Evolutionary conservation across 441 rosid species (phyloP), one percentile per base, ranked within the genome.

Genomic region (Geranium incanum): DNA sequence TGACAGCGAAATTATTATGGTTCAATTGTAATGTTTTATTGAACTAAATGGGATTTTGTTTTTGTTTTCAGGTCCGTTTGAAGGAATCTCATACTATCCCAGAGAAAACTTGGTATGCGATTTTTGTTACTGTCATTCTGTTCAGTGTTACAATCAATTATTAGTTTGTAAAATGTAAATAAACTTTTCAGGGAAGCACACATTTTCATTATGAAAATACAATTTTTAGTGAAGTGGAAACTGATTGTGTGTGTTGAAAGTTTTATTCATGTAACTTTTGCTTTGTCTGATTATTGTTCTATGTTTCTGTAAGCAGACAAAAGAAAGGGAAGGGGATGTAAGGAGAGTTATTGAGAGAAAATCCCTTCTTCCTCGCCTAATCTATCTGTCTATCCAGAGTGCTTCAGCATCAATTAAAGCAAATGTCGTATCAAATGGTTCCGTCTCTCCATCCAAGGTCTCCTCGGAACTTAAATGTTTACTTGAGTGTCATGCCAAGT

Each of bases 331-430:
- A 79, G 86, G 83, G 79, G 82, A 76, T 74, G 75, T 81, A n/a
- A 81, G 81, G 73, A 73, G 79, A 68, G 71, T 78, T 36, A 76
- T 93, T 73, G 96, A 85, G 78, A 86, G 84, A 85, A 91, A 78
- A 80, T 87, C 94, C 75, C 91, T 95, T 77, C 82, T 95, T 69
- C 98, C 99, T 36, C 93, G 98, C 60, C 71, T 95, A 89, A 76
- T 95, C 74, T 91, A 84, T 76, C 80, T 91, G 71, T 91, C 99
- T 19, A 80, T 91, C 80, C 96, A 86, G 76, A 86, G 88, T 82
- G 83, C 91, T 21, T 79, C 90, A 68, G 74, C 80, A 23, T 80
- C 89, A 5, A 60, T 81, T 6, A 95, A 87, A 84, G 93, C 83
- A 71, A 83, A 78, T 77, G 62, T 80, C 74, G 90, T 83, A 80